Conservation (phyloP, 495 filamentous ascomycete genomes). For the Lasiosphaeria hispida region DNA sequence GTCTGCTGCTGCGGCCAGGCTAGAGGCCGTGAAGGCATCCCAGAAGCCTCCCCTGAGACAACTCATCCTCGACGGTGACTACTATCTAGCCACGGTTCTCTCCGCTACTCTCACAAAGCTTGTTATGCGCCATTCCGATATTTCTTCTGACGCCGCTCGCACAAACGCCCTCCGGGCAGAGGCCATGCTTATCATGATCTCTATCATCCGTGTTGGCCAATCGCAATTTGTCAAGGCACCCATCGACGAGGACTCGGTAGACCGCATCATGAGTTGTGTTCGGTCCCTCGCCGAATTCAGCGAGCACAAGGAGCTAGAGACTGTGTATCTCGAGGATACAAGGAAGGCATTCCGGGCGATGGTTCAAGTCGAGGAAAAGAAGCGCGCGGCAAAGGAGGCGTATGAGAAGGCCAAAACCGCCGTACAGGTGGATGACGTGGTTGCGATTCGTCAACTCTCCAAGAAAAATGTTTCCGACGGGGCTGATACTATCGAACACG, state of each 20-base stretch:
- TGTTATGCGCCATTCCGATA: constrained; percentile 96
- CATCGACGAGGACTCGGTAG: constrained; percentile 96
- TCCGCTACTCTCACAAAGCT: constrained; percentile 94
- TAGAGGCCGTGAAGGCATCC: constrained; percentile 95
- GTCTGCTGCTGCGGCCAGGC: constrained; percentile 80
- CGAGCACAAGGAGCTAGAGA: constrained; percentile 83
- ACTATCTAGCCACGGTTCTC: constrained; percentile 92
- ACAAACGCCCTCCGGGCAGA: constrained; percentile 95
- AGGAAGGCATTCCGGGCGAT: constrained; percentile 96
- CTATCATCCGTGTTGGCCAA: constrained; percentile 94
- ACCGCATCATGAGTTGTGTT: constrained; percentile 95
- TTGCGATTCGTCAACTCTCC: constrained; percentile 85
- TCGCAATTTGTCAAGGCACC: constrained; percentile 96
- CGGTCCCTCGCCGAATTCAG: constrained; percentile 89
- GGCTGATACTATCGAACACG: constrained; percentile 78
- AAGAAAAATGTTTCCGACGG: constrained; percentile 89
- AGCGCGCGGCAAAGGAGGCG: constrained; percentile 86
- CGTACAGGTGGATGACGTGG: constrained; percentile 91
- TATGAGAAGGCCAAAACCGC: constrained; percentile 90
- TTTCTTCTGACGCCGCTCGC: constrained; percentile 79
- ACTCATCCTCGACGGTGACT: constrained; percentile 95
- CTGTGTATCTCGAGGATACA: constrained; percentile 92
- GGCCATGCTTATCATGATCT: constrained; percentile 99
- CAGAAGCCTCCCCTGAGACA: constrained; percentile 95
- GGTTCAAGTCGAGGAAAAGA: constrained; percentile 98